Percentiles rank a stretch among this genome's conserved stretches.
phyloP scores from a whole-genome alignment of 352 stramenopile genomes.

The Globisporangium ultimum region DNA sequence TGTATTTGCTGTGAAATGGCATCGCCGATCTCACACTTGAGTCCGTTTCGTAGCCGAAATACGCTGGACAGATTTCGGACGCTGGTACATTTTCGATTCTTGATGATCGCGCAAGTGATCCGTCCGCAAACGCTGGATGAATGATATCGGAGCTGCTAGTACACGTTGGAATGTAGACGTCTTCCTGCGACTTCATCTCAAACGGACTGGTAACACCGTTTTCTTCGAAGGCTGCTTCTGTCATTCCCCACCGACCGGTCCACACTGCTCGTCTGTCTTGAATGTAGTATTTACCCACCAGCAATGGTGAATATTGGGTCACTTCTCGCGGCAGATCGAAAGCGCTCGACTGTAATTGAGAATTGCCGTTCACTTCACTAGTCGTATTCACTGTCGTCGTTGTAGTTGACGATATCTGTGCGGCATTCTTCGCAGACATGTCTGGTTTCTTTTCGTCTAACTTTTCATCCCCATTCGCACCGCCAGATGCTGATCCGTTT shows the following conservation, averaged over 20 bases:
- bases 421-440: not conserved
- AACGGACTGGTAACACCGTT: slow-evolving; percentile 80
- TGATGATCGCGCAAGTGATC: slow-evolving; percentile 52
- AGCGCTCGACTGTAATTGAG: slow-evolving; percentile 5
- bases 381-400: not conserved
- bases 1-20: slow-evolving; percentile 81
- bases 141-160: slow-evolving; percentile 26
- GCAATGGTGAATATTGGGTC: slow-evolving; percentile 63
- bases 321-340: slow-evolving; percentile 43
- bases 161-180: slow-evolving; percentile 58
- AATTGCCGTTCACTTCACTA: not conserved
- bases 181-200: slow-evolving; percentile 86
- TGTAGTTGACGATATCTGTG: not conserved
- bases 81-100: slow-evolving; percentile 31
- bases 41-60: slow-evolving; percentile 67
- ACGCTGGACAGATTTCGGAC: slow-evolving; percentile 48
- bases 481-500: slow-evolving; percentile 1
- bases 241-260: slow-evolving; percentile 84
- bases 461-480: slow-evolving; percentile 8
- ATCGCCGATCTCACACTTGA: slow-evolving; percentile 55
- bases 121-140: slow-evolving; percentile 46
- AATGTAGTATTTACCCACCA: slow-evolving; percentile 83
- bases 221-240: slow-evolving; percentile 64
- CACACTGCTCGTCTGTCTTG: slow-evolving; percentile 79
- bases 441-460: slow-evolving; percentile 4